A percentile compares a stretch with the other conserved stretches of the same genome.
Evolutionary conservation across 192 early-diverging fungal genomes (phyloP).

Genomic region (Coemansia aciculifera): DNA sequence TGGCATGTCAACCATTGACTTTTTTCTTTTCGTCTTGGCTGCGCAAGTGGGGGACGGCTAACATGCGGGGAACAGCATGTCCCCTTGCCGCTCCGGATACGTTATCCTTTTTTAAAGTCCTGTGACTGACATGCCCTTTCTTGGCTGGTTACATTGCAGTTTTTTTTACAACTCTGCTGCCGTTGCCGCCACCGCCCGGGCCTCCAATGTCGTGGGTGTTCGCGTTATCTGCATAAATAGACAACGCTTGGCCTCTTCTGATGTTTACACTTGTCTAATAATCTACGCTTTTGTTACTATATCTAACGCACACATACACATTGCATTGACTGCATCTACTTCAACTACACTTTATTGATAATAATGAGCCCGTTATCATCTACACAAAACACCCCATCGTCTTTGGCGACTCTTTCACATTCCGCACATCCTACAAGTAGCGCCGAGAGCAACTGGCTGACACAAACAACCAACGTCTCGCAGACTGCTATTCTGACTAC

Average conservation of each 20-base stretch:
- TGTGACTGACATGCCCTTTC: neutral
- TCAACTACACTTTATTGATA: neutral
- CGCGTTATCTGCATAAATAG: neutral
- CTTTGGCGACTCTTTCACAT: neutral
- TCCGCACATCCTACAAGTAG: neutral
- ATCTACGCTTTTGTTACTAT: neutral
- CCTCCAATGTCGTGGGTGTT: neutral
- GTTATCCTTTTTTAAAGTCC: neutral
- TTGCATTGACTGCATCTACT: slow-evolving; percentile 1
- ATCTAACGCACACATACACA: neutral
- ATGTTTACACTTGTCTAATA: neutral
- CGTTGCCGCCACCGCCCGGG: neutral
- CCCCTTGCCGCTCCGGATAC: slow-evolving; percentile 2
- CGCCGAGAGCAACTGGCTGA: neutral
- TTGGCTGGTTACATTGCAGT: neutral
- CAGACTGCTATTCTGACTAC: slow-evolving; percentile 24
- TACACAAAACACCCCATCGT: neutral
- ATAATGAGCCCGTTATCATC: neutral
- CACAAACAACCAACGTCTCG: slow-evolving; percentile 9
- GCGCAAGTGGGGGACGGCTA: neutral
- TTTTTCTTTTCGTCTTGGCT: neutral
- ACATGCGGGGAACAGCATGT: neutral
- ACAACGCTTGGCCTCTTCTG: neutral
- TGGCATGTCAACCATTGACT: slow-evolving; percentile 1
- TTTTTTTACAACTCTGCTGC: neutral